Evolutionary conservation across 2,329 filamentous ascomycete genomes (phyloP), one percentile per base, ranked within the genome.

Genomic region (Botrytis porri): DNA sequence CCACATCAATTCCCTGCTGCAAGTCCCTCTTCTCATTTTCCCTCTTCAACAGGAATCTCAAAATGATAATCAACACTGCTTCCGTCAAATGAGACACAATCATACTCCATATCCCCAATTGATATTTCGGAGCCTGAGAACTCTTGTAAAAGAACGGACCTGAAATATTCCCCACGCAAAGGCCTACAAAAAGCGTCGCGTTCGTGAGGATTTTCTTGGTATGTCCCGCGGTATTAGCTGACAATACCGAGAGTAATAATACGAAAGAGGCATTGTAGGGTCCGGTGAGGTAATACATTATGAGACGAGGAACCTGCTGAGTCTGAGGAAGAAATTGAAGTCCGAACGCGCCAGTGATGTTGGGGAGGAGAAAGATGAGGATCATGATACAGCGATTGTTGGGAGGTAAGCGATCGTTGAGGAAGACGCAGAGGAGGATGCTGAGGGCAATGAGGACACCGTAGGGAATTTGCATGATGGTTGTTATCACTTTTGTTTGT

Each of bases 371-470:
- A 78, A 86, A 88, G 35, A 91, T 82, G 0, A 87, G 90, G 32
- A 90, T 82, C 32, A 70, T 45, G 32, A 70, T 29, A 48, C 57
- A 62, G 41, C 67, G 67, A 8, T 45, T 62, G 6, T 70, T 70
- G 9, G 57, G 57, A 18, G 87, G 84, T 54, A 89, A 83, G 77
- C 86, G 88, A 85, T 1, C 86, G 85, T 77, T 88, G 77, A 76
- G 64, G 25, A 75, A 74, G 20, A 75, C 75, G 63, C 75, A 76
- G 6, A 67, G 51, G 20, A 75, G 69, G 29, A 87, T 91, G 0
- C 87, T 84, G 37, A 90, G 81, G n/a, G 89, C 83, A 76, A 91
- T 88, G 0, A 91, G 86, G 73, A 83, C 78, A n/a, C 86, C 84
- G 75, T 86, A 84, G 29, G 86, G 84, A 41, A 89, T 84, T 78